Base-by-base conservation (phyloP, 2,329 filamentous ascomycete species). In the Trichophyton benhamiae region DNA sequence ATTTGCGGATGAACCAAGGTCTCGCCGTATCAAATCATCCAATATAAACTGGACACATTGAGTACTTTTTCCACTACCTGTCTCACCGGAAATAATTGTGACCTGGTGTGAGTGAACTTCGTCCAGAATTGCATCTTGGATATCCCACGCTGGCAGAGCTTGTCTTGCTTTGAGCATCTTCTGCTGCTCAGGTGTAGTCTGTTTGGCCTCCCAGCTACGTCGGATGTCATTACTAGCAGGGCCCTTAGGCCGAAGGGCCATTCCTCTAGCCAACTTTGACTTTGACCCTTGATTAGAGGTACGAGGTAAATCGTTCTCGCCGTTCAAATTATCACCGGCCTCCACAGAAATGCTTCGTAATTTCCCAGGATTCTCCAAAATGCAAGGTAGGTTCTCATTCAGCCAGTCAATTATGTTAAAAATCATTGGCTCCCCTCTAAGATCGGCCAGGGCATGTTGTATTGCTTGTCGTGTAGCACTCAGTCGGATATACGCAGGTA, bases 41-140 rank as follows among this genome's bases (percentile, higher is more conserved):
- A 99, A 80, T 49, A 99, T 82, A 73, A 97, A 99, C 72, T 99
- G 94, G 38, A 97, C 90, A 1, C 90, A 94, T 72, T 99, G 94
- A 0, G 94, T 97, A 57, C 89, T 96, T 75, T 99, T 99, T 70
- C 94, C 94, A 17, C 90, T 96, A 60, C 94, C 94, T 3, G 94
- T 99, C 75, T 97, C 94, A 67, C 94, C 94, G 49, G 91, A 95
- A 67, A 99, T 94, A 68, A 99, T 96, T 0, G 90, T 96, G 58
- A 99, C 91, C 72, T 96, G 87, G 69, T 92, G 85, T 3, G 80
- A 77, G 48, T 81, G 81, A 57, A 99, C 88, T 0, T 88, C 87
- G 20, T 82, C 73, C 8, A 97, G 83, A 33, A 99, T 89, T 0
- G 81, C 79, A 20, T 92, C 85, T 67, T 84, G 85, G 68, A 94